These are phyloP conservation scores for Coniochaeta sp. DNA, from an alignment of 2,329 filamentous ascomycete species.

Conservation along the genomic window DNA sequence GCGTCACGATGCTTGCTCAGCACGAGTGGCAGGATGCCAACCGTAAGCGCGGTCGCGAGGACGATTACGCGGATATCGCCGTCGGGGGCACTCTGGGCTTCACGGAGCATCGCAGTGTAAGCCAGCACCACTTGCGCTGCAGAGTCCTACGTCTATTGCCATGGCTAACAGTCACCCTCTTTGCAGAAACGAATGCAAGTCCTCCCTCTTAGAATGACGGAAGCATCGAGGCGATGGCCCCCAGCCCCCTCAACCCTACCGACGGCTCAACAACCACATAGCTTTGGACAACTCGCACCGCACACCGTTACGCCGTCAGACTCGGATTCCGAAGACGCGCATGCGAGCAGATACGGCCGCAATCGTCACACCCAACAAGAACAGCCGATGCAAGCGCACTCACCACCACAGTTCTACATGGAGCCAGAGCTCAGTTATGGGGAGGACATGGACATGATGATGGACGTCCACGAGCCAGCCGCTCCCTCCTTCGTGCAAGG, in stretches of 20 bases:
- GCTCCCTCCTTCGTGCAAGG: not conserved
- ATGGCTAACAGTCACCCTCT: not conserved
- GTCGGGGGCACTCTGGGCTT: conserved; percentile 32
- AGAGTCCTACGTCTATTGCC: not conserved
- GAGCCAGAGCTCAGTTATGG: conserved; percentile 23
- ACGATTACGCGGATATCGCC: conserved; percentile 32
- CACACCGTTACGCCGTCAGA: conserved; percentile 18
- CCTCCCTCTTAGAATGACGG: conserved; percentile 42
- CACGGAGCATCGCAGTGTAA: conserved; percentile 43
- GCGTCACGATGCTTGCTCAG: conserved; percentile 28
- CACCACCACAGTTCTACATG: conserved; percentile 6
- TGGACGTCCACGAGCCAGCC: conserved; percentile 24
- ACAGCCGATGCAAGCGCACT: too few species aligned
- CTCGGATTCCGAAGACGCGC: conserved; percentile 30
- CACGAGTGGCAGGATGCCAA: conserved; percentile 27
- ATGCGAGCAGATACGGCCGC: conserved; percentile 10
- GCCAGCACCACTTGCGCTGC: conserved; percentile 13
- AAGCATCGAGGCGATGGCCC: conserved; percentile 28
- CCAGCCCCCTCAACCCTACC: conserved; percentile 20
- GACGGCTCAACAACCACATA: conserved; percentile 4
- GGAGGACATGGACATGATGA: conserved; percentile 52
- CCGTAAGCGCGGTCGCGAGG: conserved; percentile 39
- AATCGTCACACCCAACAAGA: too few species aligned
- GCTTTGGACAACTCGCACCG: conserved; percentile 15
- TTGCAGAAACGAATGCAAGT: conserved; percentile 47